Evolutionary conservation across 225 moss, liverwort and hornwort species (phyloP), one percentile per base, ranked within the genome.

Genomic region (Asterella californica): DNA sequence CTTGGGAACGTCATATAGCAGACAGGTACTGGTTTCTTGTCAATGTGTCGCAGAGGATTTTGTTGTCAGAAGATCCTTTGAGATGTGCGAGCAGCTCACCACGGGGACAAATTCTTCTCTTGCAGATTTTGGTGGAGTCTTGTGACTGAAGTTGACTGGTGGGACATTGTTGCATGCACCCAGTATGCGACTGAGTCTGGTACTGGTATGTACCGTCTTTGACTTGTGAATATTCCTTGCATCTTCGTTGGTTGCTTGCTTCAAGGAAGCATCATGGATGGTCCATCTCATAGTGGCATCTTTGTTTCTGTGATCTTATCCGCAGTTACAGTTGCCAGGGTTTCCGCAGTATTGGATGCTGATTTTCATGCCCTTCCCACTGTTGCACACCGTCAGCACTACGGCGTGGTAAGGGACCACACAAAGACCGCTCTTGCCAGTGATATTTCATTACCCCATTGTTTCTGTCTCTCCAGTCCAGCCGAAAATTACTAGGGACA

Each of bases 51-150:
- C 48, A 49, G 9, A 7, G 24, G 6, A 42, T 48, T 15, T 12
- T 21, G 24, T 25, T 5, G 10, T 18, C n/a, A 0, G 32, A 17
- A 32, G 46, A 54, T 32, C 47, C 21, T 47, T 15, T 30, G 2
- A 30, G 1, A n/a, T 71, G 25, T n/a, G 46, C 45, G 15, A 27
- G 24, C 71, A 46, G 45, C 48, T 24, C 29, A 67, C 67, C 18
- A 0, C 18, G 36, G 32, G 19, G 19, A 34, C 37, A 46, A 29
- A 17, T 53, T 30, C 38, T 79, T 49, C 21, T 72, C 22, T 75
- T 70, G 29, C 79, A 99, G 99, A 82, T 93, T 95, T 79, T 95
- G 99, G 99, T 99, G 99, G 99, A 95, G 99, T 83, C 89, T 99
- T 74, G 91, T 99, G 82, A 92, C 83, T 72, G 90, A 86, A 82